phyloP scores from a whole-genome alignment of 345 rosid genomes.

The Hirschfeldia incana region DNA sequence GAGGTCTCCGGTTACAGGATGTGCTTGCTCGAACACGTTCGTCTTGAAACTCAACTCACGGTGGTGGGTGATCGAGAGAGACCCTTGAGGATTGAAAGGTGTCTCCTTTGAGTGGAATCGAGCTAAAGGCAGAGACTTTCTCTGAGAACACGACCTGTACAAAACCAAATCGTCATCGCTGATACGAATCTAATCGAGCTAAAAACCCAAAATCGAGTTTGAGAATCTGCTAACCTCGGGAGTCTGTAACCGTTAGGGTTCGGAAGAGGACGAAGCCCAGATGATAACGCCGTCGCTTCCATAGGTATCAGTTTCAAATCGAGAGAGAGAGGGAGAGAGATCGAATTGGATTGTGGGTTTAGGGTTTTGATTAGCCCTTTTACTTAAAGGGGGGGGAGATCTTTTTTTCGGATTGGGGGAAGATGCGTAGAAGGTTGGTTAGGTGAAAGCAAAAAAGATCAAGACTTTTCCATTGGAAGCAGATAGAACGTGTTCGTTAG shows the following conservation, averaged over 20 bases:
- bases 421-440: conserved; percentile 30
- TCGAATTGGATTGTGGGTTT: conserved; percentile 12
- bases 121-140: conserved; percentile 21
- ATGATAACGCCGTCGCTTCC: conserved; percentile 35
- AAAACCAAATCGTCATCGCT: background rate
- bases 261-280: conserved; percentile 25
- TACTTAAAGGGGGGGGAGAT: background rate
- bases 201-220: background rate
- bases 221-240: conserved; percentile 26
- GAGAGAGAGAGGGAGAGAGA: background rate
- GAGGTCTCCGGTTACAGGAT: conserved; percentile 44
- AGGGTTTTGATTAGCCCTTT: conserved; percentile 26
- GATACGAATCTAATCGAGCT: background rate
- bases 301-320: background rate
- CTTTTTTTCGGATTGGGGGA: background rate
- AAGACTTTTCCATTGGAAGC: conserved; percentile 36
- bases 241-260: conserved; percentile 21
- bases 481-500: conserved; percentile 16
- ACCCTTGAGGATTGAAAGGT: conserved; percentile 25
- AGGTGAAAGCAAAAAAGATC: conserved; percentile 25
- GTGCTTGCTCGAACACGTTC: conserved; percentile 42
- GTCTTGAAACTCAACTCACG: conserved; percentile 39
- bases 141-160: conserved; percentile 32
- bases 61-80: background rate
- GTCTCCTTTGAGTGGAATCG: conserved; percentile 21